These are phyloP conservation scores for Tulasnella sp. DNA, from an alignment of 768 basidiomycete species.

Conservation along the genomic window DNA sequence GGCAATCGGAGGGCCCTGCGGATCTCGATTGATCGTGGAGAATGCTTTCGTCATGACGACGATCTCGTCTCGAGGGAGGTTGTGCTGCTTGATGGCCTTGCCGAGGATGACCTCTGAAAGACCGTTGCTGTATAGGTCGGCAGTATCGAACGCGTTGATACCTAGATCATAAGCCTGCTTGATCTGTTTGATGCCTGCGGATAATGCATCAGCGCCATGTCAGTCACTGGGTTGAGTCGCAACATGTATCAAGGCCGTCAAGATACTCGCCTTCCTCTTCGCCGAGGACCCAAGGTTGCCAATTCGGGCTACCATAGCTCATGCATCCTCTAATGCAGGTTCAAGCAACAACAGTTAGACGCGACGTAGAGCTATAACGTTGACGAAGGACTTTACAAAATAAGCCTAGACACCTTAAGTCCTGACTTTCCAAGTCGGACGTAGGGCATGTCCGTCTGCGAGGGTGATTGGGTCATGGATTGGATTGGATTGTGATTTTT, in stretches of 20 bases:
- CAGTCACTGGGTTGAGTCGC: slow-evolving; percentile 18
- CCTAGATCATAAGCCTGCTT: slow-evolving; percentile 36
- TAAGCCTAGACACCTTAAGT: not conserved
- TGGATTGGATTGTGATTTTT: too few relatives aligned
- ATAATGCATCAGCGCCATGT: too few relatives aligned
- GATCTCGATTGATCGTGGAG: slow-evolving; percentile 11
- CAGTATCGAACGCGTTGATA: slow-evolving; percentile 43
- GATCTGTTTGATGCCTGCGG: not conserved
- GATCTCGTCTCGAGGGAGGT: slow-evolving; percentile 32
- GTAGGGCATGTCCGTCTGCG: slow-evolving; percentile 1
- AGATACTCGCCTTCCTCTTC: slow-evolving; percentile 41
- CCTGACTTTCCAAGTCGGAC: slow-evolving; percentile 1
- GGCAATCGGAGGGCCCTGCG: not conserved
- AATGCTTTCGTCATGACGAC: slow-evolving; percentile 36
- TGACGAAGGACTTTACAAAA: too few relatives aligned
- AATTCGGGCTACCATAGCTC: slow-evolving; percentile 44
- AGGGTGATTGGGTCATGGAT: too few relatives aligned
- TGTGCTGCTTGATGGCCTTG: slow-evolving; percentile 34
- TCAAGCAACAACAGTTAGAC: too few relatives aligned
- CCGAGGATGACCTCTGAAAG: slow-evolving; percentile 35
- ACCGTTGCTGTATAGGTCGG: slow-evolving; percentile 34
- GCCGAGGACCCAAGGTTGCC: slow-evolving; percentile 43
- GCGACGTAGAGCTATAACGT: too few relatives aligned
- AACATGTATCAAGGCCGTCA: slow-evolving; percentile 23
- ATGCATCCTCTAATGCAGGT: slow-evolving; percentile 56